Conservation (phyloP, 164 flowering plant species). For the Stephania japonica region DNA sequence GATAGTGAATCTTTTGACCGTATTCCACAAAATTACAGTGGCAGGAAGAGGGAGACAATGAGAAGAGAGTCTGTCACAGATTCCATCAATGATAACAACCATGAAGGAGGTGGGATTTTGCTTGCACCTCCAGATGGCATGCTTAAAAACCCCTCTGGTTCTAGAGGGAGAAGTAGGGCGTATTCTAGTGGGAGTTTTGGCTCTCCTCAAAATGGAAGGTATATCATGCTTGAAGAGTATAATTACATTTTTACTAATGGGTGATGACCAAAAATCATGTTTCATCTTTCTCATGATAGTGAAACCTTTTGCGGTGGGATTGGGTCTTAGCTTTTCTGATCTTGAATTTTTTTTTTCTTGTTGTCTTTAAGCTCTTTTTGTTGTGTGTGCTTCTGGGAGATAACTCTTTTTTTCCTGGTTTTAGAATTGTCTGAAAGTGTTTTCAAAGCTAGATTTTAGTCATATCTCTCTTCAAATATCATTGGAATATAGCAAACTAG, state of each 20-base stretch:
- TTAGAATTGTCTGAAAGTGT: neutral
- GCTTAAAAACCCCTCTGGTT: conserved; percentile 25
- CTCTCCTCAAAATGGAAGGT: conserved; percentile 49
- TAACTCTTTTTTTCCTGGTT: no score
- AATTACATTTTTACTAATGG: neutral
- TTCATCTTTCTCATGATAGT: neutral
- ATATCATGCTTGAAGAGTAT: conserved; percentile 10
- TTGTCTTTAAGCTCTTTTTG: no score
- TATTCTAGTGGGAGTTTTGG: conserved; percentile 24
- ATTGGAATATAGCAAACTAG: neutral
- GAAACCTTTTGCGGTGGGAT: neutral
- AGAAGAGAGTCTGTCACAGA: conserved; percentile 28
- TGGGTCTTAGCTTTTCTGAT: neutral
- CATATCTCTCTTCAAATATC: neutral
- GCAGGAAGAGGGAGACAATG: conserved; percentile 36
- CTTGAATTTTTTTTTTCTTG: neutral
- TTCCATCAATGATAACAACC: conserved; percentile 24
- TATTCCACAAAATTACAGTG: conserved; percentile 27
- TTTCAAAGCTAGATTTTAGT: neutral
- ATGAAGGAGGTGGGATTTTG: conserved; percentile 35
- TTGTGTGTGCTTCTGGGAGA: no score
- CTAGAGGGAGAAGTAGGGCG: conserved; percentile 31
- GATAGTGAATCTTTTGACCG: conserved; percentile 32
- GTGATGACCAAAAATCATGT: neutral
- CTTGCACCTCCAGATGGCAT: conserved; percentile 37